These are phyloP conservation scores for Cymbopogon flexuosus DNA, from an alignment of 202 grass and related monocot genomes.

Conservation along the genomic window DNA sequence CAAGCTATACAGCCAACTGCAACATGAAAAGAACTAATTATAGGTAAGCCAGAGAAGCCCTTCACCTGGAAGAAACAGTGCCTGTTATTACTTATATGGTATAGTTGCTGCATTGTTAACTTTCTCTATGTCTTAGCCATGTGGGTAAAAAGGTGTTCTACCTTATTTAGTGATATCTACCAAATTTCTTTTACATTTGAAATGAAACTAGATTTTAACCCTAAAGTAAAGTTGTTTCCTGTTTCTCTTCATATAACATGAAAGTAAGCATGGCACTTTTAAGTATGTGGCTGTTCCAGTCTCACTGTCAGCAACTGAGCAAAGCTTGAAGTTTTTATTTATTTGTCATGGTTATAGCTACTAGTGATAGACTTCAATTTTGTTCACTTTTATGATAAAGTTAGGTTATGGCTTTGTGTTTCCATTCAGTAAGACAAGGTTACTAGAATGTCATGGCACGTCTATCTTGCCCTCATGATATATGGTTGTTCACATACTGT, in stretches of 20 bases:
- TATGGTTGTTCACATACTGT: neutral
- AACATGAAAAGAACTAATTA: neutral
- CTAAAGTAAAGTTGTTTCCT: neutral
- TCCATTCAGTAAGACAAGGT: neutral
- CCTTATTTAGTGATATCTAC: neutral
- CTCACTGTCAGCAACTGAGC: neutral
- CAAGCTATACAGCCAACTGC: neutral
- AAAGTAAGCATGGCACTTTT: neutral
- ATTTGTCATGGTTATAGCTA: neutral
- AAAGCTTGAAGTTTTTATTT: neutral
- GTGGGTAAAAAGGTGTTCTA: neutral
- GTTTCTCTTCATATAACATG: neutral
- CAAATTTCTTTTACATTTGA: neutral
- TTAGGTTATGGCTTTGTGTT: neutral
- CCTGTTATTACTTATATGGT: too few relatives aligned
- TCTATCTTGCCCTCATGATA: neutral
- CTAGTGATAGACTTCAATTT: neutral
- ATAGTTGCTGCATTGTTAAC: neutral
- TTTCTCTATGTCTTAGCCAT: neutral
- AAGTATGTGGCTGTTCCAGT: neutral
- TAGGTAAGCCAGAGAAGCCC: neutral
- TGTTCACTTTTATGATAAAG: neutral
- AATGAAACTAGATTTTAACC: neutral
- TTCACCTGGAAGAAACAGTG: neutral
- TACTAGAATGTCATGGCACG: neutral